Base-by-base conservation (phyloP, 1,284 basidiomycete genomes). In the Ceratobasidium sp. region DNA sequence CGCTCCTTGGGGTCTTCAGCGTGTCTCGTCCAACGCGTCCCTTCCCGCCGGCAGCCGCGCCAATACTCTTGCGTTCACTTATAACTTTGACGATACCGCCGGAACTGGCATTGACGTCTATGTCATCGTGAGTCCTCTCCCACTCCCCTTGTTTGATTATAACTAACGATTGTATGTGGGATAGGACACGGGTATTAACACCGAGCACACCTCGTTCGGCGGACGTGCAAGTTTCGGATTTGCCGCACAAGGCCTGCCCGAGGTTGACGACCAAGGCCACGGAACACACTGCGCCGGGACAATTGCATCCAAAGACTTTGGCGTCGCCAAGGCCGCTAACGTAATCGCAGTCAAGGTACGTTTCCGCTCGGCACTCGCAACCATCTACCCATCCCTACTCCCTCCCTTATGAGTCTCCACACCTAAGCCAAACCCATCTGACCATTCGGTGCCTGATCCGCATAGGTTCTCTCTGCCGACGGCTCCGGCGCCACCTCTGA, bases 61-160 rank as follows among this genome's bases (percentile, higher is more conserved):
- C 19, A 64, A 74, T 36, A 50, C 75, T 1, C 67, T 76, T 3
- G 64, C 56, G 36, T 76, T 75, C 47, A 60, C 33, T 17, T 76
- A 76, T 53, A 57, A 22, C 4, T 73, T 65, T 62, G 41, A 73
- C 54, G 60, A 64, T 41, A 67, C 66, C 15, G 76, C 76, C 27
- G 76, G 76, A 8, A 45, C 56, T 41, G 74, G 71, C n/a, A 69
- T 77, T n/a, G 76, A 77, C 41, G 76, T 77, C 27, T 77, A 77
- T 36, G 69, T 77, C 9, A 33, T 77, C 33, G 65, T 69, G 29
- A 6, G 65, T 48, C n/a, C 17, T 31, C 6, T 27, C 6, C 9
- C 22, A 29, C 8, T 53, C 31, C 19, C 14, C 45, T 45, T 69
- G 41, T 56, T 51, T 15, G 59, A 41, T 5, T 11, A 14, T 41